Evolutionary conservation across 2,329 filamentous ascomycete genomes (phyloP), one percentile per base, ranked within the genome.

Genomic region (Rutstroemia sp.): DNA sequence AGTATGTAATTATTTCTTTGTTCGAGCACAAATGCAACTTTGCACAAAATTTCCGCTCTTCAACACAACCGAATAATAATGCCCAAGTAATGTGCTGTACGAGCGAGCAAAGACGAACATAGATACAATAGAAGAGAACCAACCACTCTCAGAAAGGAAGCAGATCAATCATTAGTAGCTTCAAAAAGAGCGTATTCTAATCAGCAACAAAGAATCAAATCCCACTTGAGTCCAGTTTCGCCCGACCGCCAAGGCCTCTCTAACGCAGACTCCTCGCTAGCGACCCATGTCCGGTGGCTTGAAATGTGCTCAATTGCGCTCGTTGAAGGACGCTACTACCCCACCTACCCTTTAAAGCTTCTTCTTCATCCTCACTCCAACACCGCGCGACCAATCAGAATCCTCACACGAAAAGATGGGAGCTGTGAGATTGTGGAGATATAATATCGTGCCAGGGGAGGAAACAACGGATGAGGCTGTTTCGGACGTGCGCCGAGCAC

Each of bases 301-400:
- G 56, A 58, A 54, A 58, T 54, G 18, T 58, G 56, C 56, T 58
- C 56, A 58, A 58, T 54, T 44, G 37, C 51, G 37, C 56, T 58
- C 56, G 46, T 44, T 48, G 12, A 44, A 25, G 30, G 39, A 52
- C 44, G 39, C 25, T n/a, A 38, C 7, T 12, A 18, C 47, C 18
- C 50, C 39, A 52, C 49, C 18, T 25, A 27, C 23, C 18, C 30
- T 4, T 23, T 18, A 12, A 19, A 41, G 34, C 23, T 52, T 52
- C 44, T 12, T 25, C 10, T 12, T 12, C 21, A 10, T 23, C 21
- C 21, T 46, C 21, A 30, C 10, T 47, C 23, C 5, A 47, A 14
- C 14, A 6, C 21, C 19, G 14, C 23, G 12, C 25, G 38, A 14
- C 23, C 41, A 52, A 34, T 34, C 1, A 45, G 16, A 25, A 23